Evolutionary conservation across 1,284 basidiomycete genomes (phyloP), one percentile per base, ranked within the genome.

Genomic region (Clitocybe nebularis): DNA sequence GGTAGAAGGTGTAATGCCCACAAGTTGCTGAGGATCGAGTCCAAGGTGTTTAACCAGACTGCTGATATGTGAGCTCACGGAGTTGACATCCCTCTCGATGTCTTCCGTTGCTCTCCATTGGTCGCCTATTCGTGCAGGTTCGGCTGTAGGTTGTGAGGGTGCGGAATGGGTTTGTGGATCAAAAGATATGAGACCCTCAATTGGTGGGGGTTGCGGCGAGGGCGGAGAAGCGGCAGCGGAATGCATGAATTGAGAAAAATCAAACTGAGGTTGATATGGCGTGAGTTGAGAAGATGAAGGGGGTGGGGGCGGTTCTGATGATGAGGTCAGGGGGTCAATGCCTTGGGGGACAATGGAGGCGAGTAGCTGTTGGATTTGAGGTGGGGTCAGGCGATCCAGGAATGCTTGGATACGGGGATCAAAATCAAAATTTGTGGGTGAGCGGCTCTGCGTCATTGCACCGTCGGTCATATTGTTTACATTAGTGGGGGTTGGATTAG

Each of bases 21-120:
- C 58, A 16, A 77, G 53, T 11, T 67, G 42, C 3, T 46, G 44
- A 2, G 78, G 70, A 49, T 84, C 82, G 26, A 89, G 65, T 1
- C 86, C 86, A 88, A 73, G 41, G 74, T 76, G 53, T 83, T 72
- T 34, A 24, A 92, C 84, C 23, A 93, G 69, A 82, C 72, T 34
- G 46, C 89, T 79, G 48, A 93, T 84, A 49, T 77, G 82, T 25
- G 69, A 71, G 52, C 88, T 81, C 41, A 93, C 65, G 32, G 77
- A 74, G 47, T 85, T 80, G 20, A 92, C 84, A 44, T 90, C 85
- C 34, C 72, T 71, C 41, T 82, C 78, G 36, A 92, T 84, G 45
- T 81, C 83, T 19, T 75, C 58, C 0, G 87, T 71, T 37, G 74
- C 73, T 34, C 72, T 73, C 67, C 85, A 87, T 1, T 75, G 67